Evolutionary conservation across 495 filamentous ascomycete genomes (phyloP), one percentile per base, ranked within the genome.

Genomic region (Penicillium nucicola): DNA sequence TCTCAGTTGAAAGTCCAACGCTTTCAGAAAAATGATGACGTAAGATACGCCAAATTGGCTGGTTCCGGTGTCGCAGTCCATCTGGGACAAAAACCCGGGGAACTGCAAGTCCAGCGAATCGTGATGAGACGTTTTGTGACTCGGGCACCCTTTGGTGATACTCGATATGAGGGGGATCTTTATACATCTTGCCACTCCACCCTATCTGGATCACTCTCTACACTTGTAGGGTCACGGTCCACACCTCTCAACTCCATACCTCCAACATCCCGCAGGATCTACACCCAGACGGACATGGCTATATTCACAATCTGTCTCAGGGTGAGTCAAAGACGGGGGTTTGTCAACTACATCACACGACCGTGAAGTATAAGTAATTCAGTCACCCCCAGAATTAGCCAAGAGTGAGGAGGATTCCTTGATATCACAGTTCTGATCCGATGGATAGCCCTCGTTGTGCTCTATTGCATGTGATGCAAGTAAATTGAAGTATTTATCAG

Each of bases 241-340:
- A 28, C n/a, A n/a, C n/a, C n/a, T n/a, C n/a, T n/a, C 22, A 23
- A 23, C 25, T 28, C 25, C 25, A 28, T 9, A 6, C 5, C 7
- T 28, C 5, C 25, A 28, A 28, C 32, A 19, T 19, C 19, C 28
- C 28, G 22, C 5, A 37, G 5, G n/a, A 42, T 43, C 32, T 19
- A 34, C 30, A 50, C 36, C 18, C 11, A 43, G 19, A 12, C 36
- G 17, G 18, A 32, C 25, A 10, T 77, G 18, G 71, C 69, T 44
- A 65, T 74, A 5, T 82, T 77, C 48, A 78, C 78, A 1, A 65
- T 74, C 65, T 71, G 14, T 84, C 79, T 50, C 64, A 72, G 38
- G 62, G 70, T 34, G 53, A 66, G 30, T 74, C 15, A 40, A 39
- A 40, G 14, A 39, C 15, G 25, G 35, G 34, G 32, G 45, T 40